phyloP scores from a whole-genome alignment of 2,329 filamentous ascomycete species.

The Cladobotryum mycophilum region DNA sequence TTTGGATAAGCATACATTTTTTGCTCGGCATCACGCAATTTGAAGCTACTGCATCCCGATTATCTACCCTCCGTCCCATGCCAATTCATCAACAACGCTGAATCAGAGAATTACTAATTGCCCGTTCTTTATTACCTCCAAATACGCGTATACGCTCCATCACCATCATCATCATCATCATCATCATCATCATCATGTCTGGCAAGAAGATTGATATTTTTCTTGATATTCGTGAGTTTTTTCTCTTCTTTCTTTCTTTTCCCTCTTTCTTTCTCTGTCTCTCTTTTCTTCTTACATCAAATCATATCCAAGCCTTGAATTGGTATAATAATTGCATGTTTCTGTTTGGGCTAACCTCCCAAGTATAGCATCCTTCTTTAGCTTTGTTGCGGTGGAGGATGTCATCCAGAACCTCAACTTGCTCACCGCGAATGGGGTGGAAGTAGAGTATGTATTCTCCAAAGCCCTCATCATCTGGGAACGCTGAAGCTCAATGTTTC shows the following conservation, averaged over 20 bases:
- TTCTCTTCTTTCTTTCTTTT: not conserved
- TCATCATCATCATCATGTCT: not conserved
- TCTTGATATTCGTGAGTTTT: slow-evolving; percentile 41
- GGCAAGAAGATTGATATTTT: not conserved
- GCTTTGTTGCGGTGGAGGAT: slow-evolving; percentile 51
- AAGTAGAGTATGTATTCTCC: slow-evolving; percentile 55
- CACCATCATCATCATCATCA: not conserved
- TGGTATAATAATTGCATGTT: too few relatives aligned
- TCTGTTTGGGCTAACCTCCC: too few relatives aligned
- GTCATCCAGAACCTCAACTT: slow-evolving; percentile 48
- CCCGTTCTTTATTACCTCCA: too few relatives aligned
- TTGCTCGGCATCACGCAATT: too few relatives aligned
- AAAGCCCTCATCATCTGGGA: not conserved
- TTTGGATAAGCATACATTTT: too few relatives aligned
- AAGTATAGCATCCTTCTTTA: slow-evolving; percentile 55
- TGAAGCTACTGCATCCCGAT: too few relatives aligned
- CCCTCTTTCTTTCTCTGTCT: too few relatives aligned
- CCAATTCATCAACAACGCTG: too few relatives aligned
- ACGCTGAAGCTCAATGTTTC: not conserved
- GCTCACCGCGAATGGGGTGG: slow-evolving; percentile 52
- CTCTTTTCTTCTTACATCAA: too few relatives aligned
- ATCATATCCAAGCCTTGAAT: too few relatives aligned
- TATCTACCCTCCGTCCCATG: too few relatives aligned
- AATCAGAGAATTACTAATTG: too few relatives aligned
- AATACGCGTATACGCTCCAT: not conserved